Conservation (phyloP, 257 asterid genomes). For the Craterostigma plantagineum region DNA sequence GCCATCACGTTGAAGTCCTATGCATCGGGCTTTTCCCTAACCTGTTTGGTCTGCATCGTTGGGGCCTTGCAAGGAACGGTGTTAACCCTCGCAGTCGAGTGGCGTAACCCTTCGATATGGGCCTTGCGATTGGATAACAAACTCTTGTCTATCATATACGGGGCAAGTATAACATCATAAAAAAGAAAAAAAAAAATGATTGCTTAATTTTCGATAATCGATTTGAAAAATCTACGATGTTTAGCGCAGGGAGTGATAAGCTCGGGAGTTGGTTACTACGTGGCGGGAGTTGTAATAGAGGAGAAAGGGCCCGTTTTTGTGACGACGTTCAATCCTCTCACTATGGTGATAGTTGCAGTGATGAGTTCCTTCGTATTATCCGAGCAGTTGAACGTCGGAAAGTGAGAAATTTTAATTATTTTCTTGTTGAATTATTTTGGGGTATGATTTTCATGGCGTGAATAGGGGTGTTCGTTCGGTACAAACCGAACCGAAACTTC, state of each 20-base stretch:
- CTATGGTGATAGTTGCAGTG: conserved; percentile 33
- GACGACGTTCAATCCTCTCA: conserved; percentile 34
- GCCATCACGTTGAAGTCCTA: conserved; percentile 38
- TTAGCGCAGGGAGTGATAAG: conserved; percentile 32
- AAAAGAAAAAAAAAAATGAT: background rate
- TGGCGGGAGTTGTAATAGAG: conserved; percentile 30
- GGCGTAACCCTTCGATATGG: conserved; percentile 30
- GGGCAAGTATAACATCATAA: conserved; percentile 16
- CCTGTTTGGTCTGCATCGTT: conserved; percentile 29
- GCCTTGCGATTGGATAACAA: conserved; percentile 30
- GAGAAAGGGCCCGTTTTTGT: conserved; percentile 46
- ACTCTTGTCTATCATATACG: conserved; percentile 33
- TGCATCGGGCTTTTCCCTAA: conserved; percentile 45
- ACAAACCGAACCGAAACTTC: too few relatives aligned
- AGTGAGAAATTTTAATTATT: conserved; percentile 13
- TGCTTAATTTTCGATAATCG: background rate
- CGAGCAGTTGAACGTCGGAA: conserved; percentile 33
- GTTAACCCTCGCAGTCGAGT: conserved; percentile 33
- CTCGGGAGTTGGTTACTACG: conserved; percentile 28
- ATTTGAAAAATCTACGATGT: background rate
- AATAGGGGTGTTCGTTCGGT: too few relatives aligned
- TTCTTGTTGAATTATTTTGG: too few relatives aligned
- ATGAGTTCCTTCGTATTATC: conserved; percentile 31
- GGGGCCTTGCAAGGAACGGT: conserved; percentile 34
- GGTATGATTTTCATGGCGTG: background rate